A percentile compares a stretch with the other conserved stretches of the same genome.
Evolutionary conservation across 2,329 filamentous ascomycete genomes (phyloP).

Genomic region (Cyanodermella asteris): DNA sequence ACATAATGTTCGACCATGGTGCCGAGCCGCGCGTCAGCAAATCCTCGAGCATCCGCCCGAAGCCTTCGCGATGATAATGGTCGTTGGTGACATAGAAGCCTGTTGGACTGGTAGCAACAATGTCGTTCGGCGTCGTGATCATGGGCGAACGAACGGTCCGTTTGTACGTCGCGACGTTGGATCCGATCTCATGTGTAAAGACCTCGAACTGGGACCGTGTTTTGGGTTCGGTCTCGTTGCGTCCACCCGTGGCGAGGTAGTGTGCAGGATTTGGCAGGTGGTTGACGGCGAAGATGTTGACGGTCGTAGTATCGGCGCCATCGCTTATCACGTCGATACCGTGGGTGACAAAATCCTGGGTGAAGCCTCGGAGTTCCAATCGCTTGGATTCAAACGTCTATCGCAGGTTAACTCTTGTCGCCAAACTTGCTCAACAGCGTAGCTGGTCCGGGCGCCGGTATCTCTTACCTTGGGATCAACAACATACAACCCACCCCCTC

Average conservation of each 20-base stretch:
- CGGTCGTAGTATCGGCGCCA: slow-evolving; percentile 18
- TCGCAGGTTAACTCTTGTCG: not conserved
- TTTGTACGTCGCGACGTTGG: slow-evolving; percentile 21
- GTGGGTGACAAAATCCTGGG: slow-evolving; percentile 33
- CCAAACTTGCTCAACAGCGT: too few relatives aligned
- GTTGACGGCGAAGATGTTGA: slow-evolving; percentile 41
- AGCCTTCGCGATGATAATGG: slow-evolving; percentile 29
- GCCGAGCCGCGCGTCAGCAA: slow-evolving; percentile 13
- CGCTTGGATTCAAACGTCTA: slow-evolving; percentile 25
- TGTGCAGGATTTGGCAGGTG: slow-evolving; percentile 30
- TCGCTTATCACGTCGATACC: slow-evolving; percentile 38
- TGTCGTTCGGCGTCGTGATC: slow-evolving; percentile 36
- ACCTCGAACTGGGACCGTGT: slow-evolving; percentile 34
- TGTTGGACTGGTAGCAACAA: slow-evolving; percentile 24
- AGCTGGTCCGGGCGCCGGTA: not conserved
- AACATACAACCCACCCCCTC: slow-evolving; percentile 26
- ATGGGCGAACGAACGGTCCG: slow-evolving; percentile 31
- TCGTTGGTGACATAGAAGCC: slow-evolving; percentile 40
- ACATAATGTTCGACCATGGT: slow-evolving; percentile 29
- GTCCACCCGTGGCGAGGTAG: slow-evolving; percentile 6
- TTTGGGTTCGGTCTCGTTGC: slow-evolving; percentile 14
- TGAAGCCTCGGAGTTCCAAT: slow-evolving; percentile 29
- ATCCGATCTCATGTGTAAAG: slow-evolving; percentile 30
- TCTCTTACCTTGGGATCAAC: slow-evolving; percentile 31
- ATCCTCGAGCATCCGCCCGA: slow-evolving; percentile 26